Conservation (phyloP, 2,329 filamentous ascomycete species). For the Fusarium pilosicola region DNA sequence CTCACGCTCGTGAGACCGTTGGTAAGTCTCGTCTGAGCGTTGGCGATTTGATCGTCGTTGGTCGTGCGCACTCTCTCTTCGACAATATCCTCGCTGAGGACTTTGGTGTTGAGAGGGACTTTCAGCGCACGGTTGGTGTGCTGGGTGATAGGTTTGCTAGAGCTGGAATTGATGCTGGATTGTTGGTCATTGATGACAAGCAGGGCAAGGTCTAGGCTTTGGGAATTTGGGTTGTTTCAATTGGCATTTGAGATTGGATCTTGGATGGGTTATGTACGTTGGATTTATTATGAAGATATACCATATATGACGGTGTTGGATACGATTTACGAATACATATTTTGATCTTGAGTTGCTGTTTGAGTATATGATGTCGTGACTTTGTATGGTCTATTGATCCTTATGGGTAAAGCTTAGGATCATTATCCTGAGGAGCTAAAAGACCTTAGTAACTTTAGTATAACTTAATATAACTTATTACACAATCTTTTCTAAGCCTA, state of each 20-base stretch:
- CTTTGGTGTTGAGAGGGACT: constrained; percentile 41
- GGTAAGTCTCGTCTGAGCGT: constrained; percentile 40
- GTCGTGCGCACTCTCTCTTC: constrained; percentile 35
- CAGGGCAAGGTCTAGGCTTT: not conserved
- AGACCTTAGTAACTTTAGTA: not conserved
- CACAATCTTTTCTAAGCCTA: too few species aligned
- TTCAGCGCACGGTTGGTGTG: constrained; percentile 42
- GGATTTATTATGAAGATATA: not conserved
- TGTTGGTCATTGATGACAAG: constrained; percentile 44
- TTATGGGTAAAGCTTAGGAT: not conserved
- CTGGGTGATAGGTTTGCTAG: constrained; percentile 41
- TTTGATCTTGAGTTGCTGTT: not conserved
- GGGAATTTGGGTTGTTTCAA: not conserved
- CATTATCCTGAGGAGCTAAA: accelerated
- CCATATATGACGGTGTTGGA: not conserved
- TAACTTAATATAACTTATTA: not conserved
- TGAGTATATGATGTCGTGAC: not conserved
- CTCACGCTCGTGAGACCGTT: constrained; percentile 31
- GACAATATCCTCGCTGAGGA: constrained; percentile 29
- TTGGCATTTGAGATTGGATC: not conserved
- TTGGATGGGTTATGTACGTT: not conserved
- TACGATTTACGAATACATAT: constrained; percentile 10
- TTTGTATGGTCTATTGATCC: not conserved
- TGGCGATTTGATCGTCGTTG: constrained; percentile 43
- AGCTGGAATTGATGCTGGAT: constrained; percentile 43